Percentiles rank a stretch among this genome's conserved stretches.
Conservation (phyloP, 1,284 basidiomycete genomes). For the Sanghuangporus weigelae region DNA sequence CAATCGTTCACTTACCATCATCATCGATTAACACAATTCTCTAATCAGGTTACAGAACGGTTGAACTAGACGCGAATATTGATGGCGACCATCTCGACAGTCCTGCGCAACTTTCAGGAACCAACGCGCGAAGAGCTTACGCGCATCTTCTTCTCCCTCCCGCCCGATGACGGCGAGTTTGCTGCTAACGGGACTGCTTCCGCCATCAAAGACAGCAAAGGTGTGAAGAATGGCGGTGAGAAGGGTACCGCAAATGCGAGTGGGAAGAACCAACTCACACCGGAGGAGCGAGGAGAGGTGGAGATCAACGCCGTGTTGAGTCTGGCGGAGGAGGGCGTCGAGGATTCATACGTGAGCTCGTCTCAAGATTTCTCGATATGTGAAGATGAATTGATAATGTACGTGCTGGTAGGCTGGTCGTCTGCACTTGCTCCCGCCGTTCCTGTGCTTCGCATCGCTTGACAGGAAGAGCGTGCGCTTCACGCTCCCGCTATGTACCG, state of each 20-base stretch:
- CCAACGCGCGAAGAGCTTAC: conserved; percentile 82
- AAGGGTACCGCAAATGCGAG: conserved; percentile 18
- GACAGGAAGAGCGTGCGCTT: conserved; percentile 91
- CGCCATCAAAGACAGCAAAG: not conserved
- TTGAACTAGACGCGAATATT: conserved; percentile 6
- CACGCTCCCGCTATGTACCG: conserved; percentile 88
- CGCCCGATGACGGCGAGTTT: conserved; percentile 29
- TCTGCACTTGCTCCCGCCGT: conserved; percentile 85
- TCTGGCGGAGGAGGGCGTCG: conserved; percentile 71
- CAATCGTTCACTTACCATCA: not conserved
- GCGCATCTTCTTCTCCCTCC: conserved; percentile 81
- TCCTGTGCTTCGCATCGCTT: conserved; percentile 86
- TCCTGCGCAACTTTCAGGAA: conserved; percentile 86
- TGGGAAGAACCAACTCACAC: conserved; percentile 25
- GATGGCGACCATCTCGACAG: conserved; percentile 78
- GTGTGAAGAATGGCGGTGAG: conserved; percentile 15
- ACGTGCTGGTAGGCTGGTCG: conserved; percentile 70
- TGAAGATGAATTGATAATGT: not conserved
- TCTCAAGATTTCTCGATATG: not conserved
- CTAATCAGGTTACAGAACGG: not conserved
- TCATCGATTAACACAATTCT: not conserved
- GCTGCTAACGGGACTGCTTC: conserved; percentile 12
- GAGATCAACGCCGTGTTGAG: conserved; percentile 90
- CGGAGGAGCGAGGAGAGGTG: conserved; percentile 48
- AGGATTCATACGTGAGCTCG: conserved; percentile 86